Base-by-base conservation (phyloP, 2,329 filamentous ascomycete genomes). In the Pyricularia sp. region DNA sequence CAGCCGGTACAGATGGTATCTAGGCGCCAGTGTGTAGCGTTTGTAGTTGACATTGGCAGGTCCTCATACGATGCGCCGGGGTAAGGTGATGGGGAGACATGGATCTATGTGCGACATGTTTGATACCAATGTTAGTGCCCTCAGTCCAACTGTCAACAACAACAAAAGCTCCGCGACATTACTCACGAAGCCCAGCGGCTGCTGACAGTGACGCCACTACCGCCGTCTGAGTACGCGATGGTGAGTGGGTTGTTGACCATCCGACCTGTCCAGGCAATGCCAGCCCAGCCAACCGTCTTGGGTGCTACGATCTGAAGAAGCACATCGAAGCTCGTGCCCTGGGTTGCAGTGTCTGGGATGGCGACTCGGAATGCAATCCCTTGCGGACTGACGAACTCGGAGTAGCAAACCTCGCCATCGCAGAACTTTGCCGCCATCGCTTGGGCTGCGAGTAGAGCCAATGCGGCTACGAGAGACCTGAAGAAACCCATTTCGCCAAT, bases 171-270 rank as follows among this genome's bases (percentile, higher is more conserved):
- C 30, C 23, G 25, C 25, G 33, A 58, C 30, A 20, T 11, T 25
- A 74, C 77, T 69, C 71, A 80, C 76, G 75, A 77, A 5, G 80
- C 77, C 68, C 76, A 76, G 50, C 80, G 76, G 55, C 77, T 79
- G 7, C 78, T 78, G 9, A 79, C 79, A 2, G 80, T 75, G 1
- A 76, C 76, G 2, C 66, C 58, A 2, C 71, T 75, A 23, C 73
- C 74, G 26, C 73, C 78, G 72, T 79, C 80, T 31, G 78, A 72
- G 79, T 79, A 81, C 11, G 75, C 78, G 26, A 81, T 71, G 1
- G 78, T 78, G 20, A 81, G 72, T 11, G 80, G 80, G 68, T 80
- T 79, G 72, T 81, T 80, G 31, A 77, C 76, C 80, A 81, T 81
- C 63, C 74, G 73, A 9, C 80, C 80, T 33, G 78, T 79, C 79